These are phyloP conservation scores for Citropsis articulata DNA, from an alignment of 345 rosid genomes.

Conservation along the genomic window DNA sequence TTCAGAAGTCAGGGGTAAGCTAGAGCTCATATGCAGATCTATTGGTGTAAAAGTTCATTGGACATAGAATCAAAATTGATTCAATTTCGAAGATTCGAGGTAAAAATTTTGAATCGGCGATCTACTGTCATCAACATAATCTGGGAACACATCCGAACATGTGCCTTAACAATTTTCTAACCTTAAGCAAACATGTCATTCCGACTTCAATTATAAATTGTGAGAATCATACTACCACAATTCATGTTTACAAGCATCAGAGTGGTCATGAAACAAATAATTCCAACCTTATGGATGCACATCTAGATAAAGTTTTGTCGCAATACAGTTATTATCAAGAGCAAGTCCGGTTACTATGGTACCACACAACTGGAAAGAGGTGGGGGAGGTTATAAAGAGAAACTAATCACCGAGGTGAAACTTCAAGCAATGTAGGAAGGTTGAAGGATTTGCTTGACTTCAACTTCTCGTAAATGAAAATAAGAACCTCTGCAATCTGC, in stretches of 20 bases:
- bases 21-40: too few species aligned
- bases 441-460: conserved; percentile 93
- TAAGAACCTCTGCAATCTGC: conserved; percentile 57
- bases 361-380: neutral
- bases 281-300: neutral
- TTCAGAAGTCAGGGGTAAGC: neutral
- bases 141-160: neutral
- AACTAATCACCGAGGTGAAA: conserved; percentile 14
- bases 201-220: neutral
- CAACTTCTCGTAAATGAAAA: conserved; percentile 67
- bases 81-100: too few species aligned
- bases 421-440: conserved; percentile 95
- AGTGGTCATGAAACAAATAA: neutral
- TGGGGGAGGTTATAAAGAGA: neutral
- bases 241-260: neutral
- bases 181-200: neutral
- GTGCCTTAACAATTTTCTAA: neutral
- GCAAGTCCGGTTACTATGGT: neutral
- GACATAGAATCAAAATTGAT: neutral
- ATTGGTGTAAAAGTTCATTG: neutral
- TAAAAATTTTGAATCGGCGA: neutral
- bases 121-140: neutral
- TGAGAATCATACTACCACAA: neutral
- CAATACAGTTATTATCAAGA: neutral
- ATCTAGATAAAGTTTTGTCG: neutral